phyloP scores from a whole-genome alignment of 345 rosid species.

The Anastatica hierochuntica region DNA sequence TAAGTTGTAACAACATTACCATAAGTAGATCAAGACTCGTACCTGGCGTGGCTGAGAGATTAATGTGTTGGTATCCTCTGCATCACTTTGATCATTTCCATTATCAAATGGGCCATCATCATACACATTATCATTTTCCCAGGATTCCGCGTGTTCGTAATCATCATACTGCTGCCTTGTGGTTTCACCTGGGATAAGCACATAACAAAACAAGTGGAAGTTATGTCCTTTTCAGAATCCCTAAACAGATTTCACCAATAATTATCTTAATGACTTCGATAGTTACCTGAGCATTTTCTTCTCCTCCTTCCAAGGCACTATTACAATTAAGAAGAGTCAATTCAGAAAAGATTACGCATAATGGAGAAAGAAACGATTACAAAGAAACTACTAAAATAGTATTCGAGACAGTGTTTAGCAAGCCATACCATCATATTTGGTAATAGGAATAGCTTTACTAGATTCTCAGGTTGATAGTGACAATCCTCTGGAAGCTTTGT shows the following conservation, averaged over 20 bases:
- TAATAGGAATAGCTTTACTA: conserved; percentile 76
- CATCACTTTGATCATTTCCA: conserved; percentile 51
- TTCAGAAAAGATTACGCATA: conserved; percentile 10
- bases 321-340: conserved; percentile 27
- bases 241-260: background rate
- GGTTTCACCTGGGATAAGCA: too few species aligned
- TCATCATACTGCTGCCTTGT: conserved; percentile 38
- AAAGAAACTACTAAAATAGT: background rate
- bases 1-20: background rate
- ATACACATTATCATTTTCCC: conserved; percentile 46
- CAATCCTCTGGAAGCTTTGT: conserved; percentile 93
- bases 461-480: conserved; percentile 90
- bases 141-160: conserved; percentile 41
- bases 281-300: conserved; percentile 53
- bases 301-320: conserved; percentile 78
- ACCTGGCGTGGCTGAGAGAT: conserved; percentile 97
- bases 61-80: conserved; percentile 41
- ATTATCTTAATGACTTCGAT: background rate
- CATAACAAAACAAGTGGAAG: conserved; percentile 1
- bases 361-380: background rate
- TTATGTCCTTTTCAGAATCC: background rate
- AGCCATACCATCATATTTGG: conserved; percentile 67
- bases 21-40: conserved; percentile 10
- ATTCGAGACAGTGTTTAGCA: background rate
- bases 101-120: conserved; percentile 48